These are phyloP conservation scores for Globisporangium nunn DNA, from an alignment of 352 stramenopile genomes.

Conservation along the genomic window DNA sequence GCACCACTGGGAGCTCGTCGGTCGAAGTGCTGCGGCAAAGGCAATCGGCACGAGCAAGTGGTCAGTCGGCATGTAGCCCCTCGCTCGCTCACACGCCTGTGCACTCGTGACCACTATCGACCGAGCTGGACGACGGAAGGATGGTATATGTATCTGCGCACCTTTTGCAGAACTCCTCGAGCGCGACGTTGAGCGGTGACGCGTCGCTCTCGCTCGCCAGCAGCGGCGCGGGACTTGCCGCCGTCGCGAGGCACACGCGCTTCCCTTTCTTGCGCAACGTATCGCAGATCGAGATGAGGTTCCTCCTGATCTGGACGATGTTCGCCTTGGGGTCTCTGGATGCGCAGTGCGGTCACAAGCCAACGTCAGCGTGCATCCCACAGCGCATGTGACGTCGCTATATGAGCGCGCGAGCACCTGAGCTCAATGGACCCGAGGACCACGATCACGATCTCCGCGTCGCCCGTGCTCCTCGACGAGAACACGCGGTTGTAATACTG, in stretches of 20 bases:
- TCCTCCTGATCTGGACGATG: conserved; percentile 33
- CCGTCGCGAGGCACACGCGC: conserved; percentile 62
- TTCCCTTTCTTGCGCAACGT: conserved; percentile 79
- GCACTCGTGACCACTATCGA: no score
- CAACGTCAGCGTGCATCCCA: neutral
- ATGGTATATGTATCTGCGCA: conserved; percentile 11
- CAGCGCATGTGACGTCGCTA: neutral
- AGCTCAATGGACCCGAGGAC: conserved; percentile 68
- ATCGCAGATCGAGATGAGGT: conserved; percentile 72
- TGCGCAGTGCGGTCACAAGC: neutral
- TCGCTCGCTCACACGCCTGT: neutral
- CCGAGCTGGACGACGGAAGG: no score
- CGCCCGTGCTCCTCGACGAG: conserved; percentile 33
- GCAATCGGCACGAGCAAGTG: neutral
- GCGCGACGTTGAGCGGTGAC: conserved; percentile 44
- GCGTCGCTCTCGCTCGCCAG: conserved; percentile 21
- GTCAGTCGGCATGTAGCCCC: neutral
- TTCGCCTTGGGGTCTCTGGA: conserved; percentile 21
- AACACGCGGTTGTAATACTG: conserved; percentile 73
- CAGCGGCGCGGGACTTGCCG: conserved; percentile 37
- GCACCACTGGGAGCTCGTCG: conserved; percentile 55
- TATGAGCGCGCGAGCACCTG: conserved; percentile 18
- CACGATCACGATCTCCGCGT: conserved; percentile 77
- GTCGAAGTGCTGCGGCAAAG: conserved; percentile 39
- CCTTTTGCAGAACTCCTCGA: conserved; percentile 77